Base-by-base conservation (phyloP, 1,284 basidiomycete species). In the Naganishia sp. region DNA sequence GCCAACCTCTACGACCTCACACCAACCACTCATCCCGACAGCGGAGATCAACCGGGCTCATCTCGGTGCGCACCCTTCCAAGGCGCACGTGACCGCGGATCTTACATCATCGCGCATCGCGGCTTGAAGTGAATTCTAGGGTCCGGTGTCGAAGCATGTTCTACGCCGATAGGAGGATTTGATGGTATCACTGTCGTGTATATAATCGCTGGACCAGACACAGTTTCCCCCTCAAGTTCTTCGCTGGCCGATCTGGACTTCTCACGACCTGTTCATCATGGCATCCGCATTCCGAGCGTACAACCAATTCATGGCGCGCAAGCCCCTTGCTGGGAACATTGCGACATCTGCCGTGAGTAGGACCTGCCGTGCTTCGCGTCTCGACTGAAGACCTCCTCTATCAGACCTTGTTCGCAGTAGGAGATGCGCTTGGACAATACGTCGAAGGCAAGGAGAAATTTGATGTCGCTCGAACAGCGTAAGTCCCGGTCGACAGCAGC, bases 381-480 rank as follows among this genome's bases (percentile, higher is more conserved):
- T 49, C 9, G n/a, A 9, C 18, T 21, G 6, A n/a, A 3, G 25
- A 11, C n/a, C 9, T 23, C 25, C 45, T 42, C 42, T 2, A 2
- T n/a, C 63, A 81, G 79, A 75, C 74, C 1, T 71, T 82, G n/a
- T 82, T 82, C 69, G 79, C 78, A 21, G 77, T 81, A 13, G 82
- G 82, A 43, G 82, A 83, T 70, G 78, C 79, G 10, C 74, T 83
- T 43, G 82, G 82, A 70, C 82, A 83, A 69, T 70, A 72, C 2
- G 77, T 83, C 51, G 82, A 83, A 72, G 81, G 82, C 71, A 78
- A 78, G 66, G 80, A 80, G 0, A 70, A 79, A 17, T 79, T 81
- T 63, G 81, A 82, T 71, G 72, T 74, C 57, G 72, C 74, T 43
- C 71, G 81, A n/a, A 82, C 81, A 1, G 77, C 71, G 80, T 81